Evolutionary conservation across 2,329 filamentous ascomycete species (phyloP).

Genomic region (Hypoxylon sp.): DNA sequence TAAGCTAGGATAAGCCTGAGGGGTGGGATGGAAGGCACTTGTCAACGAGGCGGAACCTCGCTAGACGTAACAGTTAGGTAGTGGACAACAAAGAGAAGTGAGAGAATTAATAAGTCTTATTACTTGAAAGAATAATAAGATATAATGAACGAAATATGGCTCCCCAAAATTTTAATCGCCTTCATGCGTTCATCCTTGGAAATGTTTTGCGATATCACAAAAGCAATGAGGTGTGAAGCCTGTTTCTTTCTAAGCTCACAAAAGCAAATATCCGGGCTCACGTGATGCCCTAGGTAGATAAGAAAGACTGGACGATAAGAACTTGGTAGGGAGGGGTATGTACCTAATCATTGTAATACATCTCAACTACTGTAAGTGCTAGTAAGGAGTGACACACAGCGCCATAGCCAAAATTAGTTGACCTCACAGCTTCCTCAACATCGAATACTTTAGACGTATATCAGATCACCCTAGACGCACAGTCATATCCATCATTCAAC

Average conservation of each 20-base stretch:
- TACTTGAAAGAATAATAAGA: conserved; percentile 1
- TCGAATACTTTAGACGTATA: not conserved
- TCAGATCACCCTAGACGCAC: not conserved
- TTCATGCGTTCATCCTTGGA: not conserved
- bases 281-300: conserved; percentile 4
- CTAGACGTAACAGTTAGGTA: not conserved
- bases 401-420: too few relatives aligned
- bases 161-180: not conserved
- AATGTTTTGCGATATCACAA: not conserved
- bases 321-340: not conserved
- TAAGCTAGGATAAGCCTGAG: conserved; percentile 8
- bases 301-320: not conserved
- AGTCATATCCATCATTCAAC: not conserved
- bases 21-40: not conserved
- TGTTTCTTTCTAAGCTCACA: not conserved
- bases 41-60: conserved; percentile 1
- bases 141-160: conserved; percentile 1
- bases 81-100: not conserved
- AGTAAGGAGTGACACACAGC: not conserved
- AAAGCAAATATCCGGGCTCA: not conserved
- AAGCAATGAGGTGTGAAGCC: conserved; percentile 3
- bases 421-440: not conserved
- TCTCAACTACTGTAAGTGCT: not conserved
- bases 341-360: not conserved
- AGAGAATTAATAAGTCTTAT: not conserved